A percentile compares a stretch with the other conserved stretches of the same genome.
phyloP scores from a whole-genome alignment of 345 rosid genomes.

The Corchorus olitorius region DNA sequence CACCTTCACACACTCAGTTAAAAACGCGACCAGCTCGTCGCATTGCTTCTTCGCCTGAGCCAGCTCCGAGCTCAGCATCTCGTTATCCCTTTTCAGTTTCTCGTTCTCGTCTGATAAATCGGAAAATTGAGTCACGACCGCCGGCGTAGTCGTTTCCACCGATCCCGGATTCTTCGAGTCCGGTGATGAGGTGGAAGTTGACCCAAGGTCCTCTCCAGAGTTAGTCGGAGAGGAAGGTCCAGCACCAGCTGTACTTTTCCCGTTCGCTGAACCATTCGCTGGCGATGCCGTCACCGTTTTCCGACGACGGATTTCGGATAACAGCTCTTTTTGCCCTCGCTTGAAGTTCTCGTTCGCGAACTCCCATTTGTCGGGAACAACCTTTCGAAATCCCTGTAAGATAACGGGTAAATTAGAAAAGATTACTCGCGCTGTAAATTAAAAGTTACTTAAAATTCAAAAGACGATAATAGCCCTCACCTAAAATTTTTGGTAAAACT shows the following conservation, averaged over 20 bases:
- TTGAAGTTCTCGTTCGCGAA: constrained; percentile 73
- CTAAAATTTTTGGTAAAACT: constrained; percentile 11
- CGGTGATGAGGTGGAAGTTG: constrained; percentile 76
- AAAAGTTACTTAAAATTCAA: not conserved
- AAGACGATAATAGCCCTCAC: constrained; percentile 30
- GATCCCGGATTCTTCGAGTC: constrained; percentile 85
- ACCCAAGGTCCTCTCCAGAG: constrained; percentile 76
- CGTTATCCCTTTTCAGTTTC: constrained; percentile 76
- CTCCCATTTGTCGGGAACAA: constrained; percentile 88
- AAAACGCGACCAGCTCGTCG: constrained; percentile 66
- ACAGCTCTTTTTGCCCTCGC: constrained; percentile 53
- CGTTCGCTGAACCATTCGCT: constrained; percentile 22
- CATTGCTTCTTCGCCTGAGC: constrained; percentile 78
- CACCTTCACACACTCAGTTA: constrained; percentile 63
- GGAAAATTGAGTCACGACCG: constrained; percentile 37
- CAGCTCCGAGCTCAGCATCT: constrained; percentile 65
- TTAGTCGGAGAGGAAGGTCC: constrained; percentile 47
- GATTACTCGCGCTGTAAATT: constrained; percentile 6
- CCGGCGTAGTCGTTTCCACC: constrained; percentile 41
- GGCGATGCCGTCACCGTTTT: constrained; percentile 44
- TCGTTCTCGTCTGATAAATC: constrained; percentile 83
- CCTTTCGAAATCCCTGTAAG: constrained; percentile 68
- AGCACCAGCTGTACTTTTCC: constrained; percentile 27
- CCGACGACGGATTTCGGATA: constrained; percentile 59
- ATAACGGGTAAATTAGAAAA: not conserved